Base-by-base conservation (phyloP, 2,329 filamentous ascomycete genomes). In the Neofusicoccum sp. region DNA sequence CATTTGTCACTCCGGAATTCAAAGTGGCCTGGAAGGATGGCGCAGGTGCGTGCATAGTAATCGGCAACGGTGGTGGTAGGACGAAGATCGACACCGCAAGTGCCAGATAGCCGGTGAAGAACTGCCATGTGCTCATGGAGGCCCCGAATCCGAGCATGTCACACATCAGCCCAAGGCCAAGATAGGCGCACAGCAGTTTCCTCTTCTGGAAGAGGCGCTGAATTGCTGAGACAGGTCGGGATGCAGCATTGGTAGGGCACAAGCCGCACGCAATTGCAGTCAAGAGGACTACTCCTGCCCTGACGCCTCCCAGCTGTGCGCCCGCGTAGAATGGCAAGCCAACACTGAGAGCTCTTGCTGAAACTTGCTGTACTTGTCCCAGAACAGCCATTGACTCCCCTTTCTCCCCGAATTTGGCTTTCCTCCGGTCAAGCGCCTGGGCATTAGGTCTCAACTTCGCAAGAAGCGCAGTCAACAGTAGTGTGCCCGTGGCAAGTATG, bases 261-360 rank as follows among this genome's bases (percentile, higher is more conserved):
- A 86, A 64, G 6, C 80, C 81, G 12, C 81, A 78, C 6, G 81
- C 77, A 2, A 78, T 66, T 6, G 80, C 78, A 37, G 80, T 71
- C 47, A 86, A 72, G 33, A 87, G 66, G 2, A 81, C 66, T n/a
- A 86, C 72, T 9, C 82, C 82, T n/a, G 82, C 81, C 60, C 82
- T 76, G 63, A 81, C 78, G 11, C 82, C 84, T 7, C 84, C 85
- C 11, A 87, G 71, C 63, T 85, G 80, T 66, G 85, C 76, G 0
- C 82, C 73, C 7, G 85, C 83, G 69, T 85, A 87, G 68, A 85
- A 83, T 0, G 85, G 85, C 34, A 87, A 68, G 3, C 78, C 73
- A 28, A 84, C 69, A 16, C 80, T 76, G 34, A 77, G 63, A n/a
- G 77, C 68, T 56, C 76, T 78, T 16, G 71, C 67, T 14, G 75